Evolutionary conservation across 2,329 filamentous ascomycete genomes (phyloP), one percentile per base, ranked within the genome.

Genomic region (Gremmenia infestans): DNA sequence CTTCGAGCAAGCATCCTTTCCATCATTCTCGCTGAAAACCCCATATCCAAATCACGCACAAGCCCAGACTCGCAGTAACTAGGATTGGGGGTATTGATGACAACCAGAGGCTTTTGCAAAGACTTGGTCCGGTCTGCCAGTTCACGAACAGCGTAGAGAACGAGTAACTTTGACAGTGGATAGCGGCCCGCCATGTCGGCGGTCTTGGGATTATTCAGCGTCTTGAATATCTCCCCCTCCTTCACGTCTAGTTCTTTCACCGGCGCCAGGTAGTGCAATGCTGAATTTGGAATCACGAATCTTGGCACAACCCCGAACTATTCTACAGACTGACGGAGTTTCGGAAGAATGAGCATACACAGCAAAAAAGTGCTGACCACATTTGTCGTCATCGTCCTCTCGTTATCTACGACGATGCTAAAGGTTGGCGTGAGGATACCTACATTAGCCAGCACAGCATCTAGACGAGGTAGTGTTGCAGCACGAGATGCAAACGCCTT

Each of bases 41-140:
- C 52, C 17, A 37, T 53, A 0, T 50, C 25, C 0, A 52, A 53
- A 32, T 80, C 73, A 1, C 79, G 71, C 5, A 60, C 63, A 1
- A 83, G 68, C 23, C 74, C 69, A 0, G 76, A 76, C 42, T 79
- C 71, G 63, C 80, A 83, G 32, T 78, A 69, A 1, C 60, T 58
- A 12, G 60, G 58, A 28, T 54, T 62, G 14, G 61, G 15, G 32
- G 23, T 40, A 22, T 62, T 62, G 47, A 63, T 15, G 35, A 61
- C 56, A 15, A 64, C 51, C 14, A 23, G 35, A 25, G 43, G 17
- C 2, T 19, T 23, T 17, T 32, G 45, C 35, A 48, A 42, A 6
- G 54, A 12, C 14, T 46, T 23, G 2, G 32, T 15, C 8, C 17
- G 11, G 19, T 50, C 54, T 8, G 68, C 72, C 23, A 77, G 62